Percentiles rank a stretch among this genome's conserved stretches.
Conservation (phyloP, 2,329 filamentous ascomycete genomes). For the Microascus cirrosus region DNA sequence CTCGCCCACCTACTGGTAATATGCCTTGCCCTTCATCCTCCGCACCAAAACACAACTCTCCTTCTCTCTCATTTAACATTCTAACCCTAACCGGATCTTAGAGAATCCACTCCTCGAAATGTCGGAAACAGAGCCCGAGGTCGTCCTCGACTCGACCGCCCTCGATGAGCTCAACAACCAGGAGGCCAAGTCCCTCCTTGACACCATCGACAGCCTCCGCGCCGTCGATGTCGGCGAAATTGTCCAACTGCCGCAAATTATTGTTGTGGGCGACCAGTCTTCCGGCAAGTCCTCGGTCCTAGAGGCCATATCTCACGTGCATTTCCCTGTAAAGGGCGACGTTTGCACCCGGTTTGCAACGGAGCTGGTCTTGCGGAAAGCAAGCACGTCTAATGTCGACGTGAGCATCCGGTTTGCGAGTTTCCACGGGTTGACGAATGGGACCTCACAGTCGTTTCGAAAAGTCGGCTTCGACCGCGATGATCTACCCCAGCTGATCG, state of each 20-base stretch:
- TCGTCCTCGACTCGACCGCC: slow-evolving; percentile 9
- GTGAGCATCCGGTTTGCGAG: slow-evolving; percentile 25
- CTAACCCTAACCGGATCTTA: too few species aligned
- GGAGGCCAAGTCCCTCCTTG: slow-evolving; percentile 34
- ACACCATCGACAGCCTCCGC: slow-evolving; percentile 40
- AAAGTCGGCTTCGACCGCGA: slow-evolving; percentile 22
- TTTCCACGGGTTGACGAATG: not conserved
- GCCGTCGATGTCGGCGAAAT: slow-evolving; percentile 33
- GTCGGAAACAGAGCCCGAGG: not conserved
- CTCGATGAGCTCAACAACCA: slow-evolving; percentile 27
- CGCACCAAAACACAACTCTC: not conserved
- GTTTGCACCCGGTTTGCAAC: slow-evolving; percentile 52
- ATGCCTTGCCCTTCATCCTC: too few species aligned
- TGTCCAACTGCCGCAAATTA: slow-evolving; percentile 38
- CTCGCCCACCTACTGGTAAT: too few species aligned
- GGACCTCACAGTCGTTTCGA: slow-evolving; percentile 12
- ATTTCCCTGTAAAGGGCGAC: slow-evolving; percentile 43
- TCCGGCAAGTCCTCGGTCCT: slow-evolving; percentile 55
- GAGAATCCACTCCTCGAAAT: not conserved
- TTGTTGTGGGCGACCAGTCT: slow-evolving; percentile 50
- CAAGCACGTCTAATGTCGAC: slow-evolving; percentile 19
- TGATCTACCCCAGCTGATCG: slow-evolving; percentile 35
- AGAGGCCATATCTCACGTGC: slow-evolving; percentile 50
- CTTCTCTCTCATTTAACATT: too few species aligned
- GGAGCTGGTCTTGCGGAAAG: slow-evolving; percentile 41